These are phyloP conservation scores for Guyanaporus albipodus DNA, from an alignment of 768 basidiomycete species.

Conservation along the genomic window DNA sequence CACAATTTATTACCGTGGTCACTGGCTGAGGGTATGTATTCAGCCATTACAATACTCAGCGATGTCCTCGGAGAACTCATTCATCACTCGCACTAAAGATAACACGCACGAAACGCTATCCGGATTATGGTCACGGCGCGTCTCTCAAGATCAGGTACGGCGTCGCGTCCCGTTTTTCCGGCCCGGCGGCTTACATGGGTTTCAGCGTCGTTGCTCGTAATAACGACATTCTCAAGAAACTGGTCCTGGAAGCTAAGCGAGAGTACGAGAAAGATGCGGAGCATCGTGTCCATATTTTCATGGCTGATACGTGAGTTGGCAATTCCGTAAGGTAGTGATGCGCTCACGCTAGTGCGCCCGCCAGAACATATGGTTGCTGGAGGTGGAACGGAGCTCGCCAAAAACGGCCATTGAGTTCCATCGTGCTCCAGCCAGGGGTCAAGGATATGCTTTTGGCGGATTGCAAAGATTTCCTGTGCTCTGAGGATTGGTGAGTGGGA, in stretches of 20 bases:
- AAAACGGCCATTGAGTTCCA: constrained; percentile 90
- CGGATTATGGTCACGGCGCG: constrained; percentile 69
- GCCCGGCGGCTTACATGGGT: constrained; percentile 9
- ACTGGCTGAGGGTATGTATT: constrained; percentile 72
- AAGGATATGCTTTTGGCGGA: constrained; percentile 89
- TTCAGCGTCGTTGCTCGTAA: constrained; percentile 80
- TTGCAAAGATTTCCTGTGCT: constrained; percentile 79
- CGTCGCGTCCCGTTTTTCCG: constrained; percentile 13
- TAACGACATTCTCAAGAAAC: constrained; percentile 82
- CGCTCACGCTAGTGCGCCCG: constrained; percentile 3
- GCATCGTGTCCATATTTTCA: constrained; percentile 84
- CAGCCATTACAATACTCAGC: constrained; percentile 1
- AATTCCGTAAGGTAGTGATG: constrained; percentile 5
- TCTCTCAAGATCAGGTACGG: constrained; percentile 76
- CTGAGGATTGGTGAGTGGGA: constrained; percentile 78
- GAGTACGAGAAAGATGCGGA: constrained; percentile 91
- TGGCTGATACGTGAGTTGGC: constrained; percentile 77
- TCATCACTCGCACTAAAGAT: constrained; percentile 44
- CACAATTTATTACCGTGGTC: constrained; percentile 86
- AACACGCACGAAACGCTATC: constrained; percentile 72
- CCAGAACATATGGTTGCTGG: constrained; percentile 72
- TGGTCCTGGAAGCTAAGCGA: constrained; percentile 82
- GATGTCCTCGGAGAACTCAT: constrained; percentile 19
- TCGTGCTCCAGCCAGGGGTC: constrained; percentile 83
- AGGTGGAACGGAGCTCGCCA: constrained; percentile 86